Evolutionary conservation across 2,329 filamentous ascomycete species (phyloP).

Genomic region (Claviceps spartinae): DNA sequence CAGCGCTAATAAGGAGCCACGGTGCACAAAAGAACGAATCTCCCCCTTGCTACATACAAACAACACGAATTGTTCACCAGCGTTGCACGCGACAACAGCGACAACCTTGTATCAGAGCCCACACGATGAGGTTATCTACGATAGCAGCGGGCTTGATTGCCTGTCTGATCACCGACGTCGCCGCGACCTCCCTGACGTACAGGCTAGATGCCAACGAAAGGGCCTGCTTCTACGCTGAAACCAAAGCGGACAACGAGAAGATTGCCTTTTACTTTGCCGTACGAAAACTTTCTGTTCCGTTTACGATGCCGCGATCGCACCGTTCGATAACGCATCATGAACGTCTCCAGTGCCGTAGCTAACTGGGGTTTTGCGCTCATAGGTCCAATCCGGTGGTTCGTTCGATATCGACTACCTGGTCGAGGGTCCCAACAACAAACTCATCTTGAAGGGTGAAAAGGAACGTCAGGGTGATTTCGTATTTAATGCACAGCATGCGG

Average conservation of each 20-base stretch:
- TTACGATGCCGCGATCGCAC: not conserved
- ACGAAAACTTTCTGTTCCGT: slow-evolving; percentile 14
- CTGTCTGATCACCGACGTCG: slow-evolving; percentile 54
- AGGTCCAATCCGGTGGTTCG: slow-evolving; percentile 96
- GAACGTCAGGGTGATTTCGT: slow-evolving; percentile 95
- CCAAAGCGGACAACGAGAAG: slow-evolving; percentile 70
- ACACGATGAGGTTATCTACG: slow-evolving; percentile 51
- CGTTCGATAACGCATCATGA: not conserved
- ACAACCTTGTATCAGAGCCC: slow-evolving; percentile 8
- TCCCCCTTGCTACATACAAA: not conserved
- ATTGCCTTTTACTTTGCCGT: slow-evolving; percentile 92
- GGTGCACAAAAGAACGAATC: slow-evolving; percentile 1
- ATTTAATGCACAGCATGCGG: slow-evolving; percentile 76
- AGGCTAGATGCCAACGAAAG: slow-evolving; percentile 81
- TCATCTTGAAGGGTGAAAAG: slow-evolving; percentile 76
- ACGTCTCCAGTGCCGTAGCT: not conserved
- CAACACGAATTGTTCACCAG: slow-evolving; percentile 5
- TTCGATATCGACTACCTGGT: slow-evolving; percentile 96
- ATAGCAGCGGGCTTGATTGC: slow-evolving; percentile 57
- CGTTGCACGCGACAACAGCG: slow-evolving; percentile 14
- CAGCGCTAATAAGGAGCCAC: slow-evolving; percentile 3
- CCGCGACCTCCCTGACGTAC: slow-evolving; percentile 89
- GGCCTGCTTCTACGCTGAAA: slow-evolving; percentile 83
- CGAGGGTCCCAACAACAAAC: slow-evolving; percentile 63
- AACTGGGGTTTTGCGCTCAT: not conserved